Conservation (phyloP, 192 early-diverging fungal genomes). For the Backusella morwellensis region DNA sequence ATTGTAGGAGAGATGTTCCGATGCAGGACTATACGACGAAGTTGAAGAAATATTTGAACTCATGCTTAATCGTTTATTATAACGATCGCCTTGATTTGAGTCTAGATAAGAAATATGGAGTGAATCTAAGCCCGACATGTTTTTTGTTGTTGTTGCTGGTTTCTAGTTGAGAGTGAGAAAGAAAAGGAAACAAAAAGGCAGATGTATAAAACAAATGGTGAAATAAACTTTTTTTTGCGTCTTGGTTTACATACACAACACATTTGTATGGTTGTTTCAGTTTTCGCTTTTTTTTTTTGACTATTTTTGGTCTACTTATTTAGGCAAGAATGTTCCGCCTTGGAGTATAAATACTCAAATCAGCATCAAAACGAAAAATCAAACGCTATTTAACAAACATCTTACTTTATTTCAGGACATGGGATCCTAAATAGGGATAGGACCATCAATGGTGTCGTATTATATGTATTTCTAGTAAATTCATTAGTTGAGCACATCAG, state of each 20-base stretch:
- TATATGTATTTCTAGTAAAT: no score
- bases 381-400: not conserved
- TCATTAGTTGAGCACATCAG: no score
- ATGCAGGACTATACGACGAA: not conserved
- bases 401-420: not conserved
- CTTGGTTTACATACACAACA: not conserved
- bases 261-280: not conserved
- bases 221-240: not conserved
- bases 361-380: not conserved
- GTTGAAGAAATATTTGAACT: not conserved
- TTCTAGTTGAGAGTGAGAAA: not conserved
- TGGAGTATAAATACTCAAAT: not conserved
- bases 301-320: not conserved
- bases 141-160: not conserved
- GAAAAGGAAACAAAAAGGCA: not conserved
- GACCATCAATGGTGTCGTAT: no score
- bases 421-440: not conserved
- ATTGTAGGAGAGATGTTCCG: not conserved
- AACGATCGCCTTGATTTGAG: not conserved
- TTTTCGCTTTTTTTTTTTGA: not conserved
- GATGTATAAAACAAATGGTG: not conserved
- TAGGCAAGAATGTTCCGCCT: not conserved
- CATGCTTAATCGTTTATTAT: not conserved
- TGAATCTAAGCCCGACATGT: constrained; percentile 4
- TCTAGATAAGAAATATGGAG: not conserved